Evolutionary conservation across 1,139 yeast genomes (phyloP).

Genomic region (Hansenula sp.): DNA sequence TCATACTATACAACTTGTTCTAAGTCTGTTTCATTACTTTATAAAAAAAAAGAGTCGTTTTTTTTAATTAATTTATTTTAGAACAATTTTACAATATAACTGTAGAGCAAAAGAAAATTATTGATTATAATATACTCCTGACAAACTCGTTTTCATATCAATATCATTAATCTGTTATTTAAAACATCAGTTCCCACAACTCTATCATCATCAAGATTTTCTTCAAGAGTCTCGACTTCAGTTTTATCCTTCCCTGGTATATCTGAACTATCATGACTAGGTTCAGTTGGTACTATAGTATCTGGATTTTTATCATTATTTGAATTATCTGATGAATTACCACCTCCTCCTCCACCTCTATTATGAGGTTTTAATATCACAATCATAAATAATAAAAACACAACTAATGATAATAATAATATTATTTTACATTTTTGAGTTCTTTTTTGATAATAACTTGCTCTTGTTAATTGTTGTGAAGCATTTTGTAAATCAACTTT

Average conservation of each 20-base stretch:
- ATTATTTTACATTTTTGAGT: conserved; percentile 91
- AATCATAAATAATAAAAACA: conserved; percentile 65
- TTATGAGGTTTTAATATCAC: conserved; percentile 64
- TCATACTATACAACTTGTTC: too few relatives aligned
- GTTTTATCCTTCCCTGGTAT: conserved; percentile 10
- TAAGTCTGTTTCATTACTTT: too few relatives aligned
- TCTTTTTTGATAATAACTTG: conserved; percentile 77
- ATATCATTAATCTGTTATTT: background rate
- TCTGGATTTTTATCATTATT: background rate
- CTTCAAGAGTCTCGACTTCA: background rate
- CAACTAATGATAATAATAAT: conserved; percentile 63
- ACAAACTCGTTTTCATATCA: background rate
- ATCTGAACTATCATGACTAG: conserved; percentile 4
- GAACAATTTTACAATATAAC: too few relatives aligned
- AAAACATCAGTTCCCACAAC: background rate
- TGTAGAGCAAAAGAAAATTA: too few relatives aligned
- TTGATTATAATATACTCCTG: too few relatives aligned
- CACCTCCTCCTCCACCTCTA: conserved; percentile 7
- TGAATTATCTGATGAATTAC: background rate
- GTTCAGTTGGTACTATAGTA: background rate
- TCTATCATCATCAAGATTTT: background rate
- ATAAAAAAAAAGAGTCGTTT: too few relatives aligned
- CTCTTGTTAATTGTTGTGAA: conserved; percentile 70
- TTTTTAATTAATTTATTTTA: too few relatives aligned
- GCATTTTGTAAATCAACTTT: conserved; percentile 73